Evolutionary conservation across 371 early-diverging fungal genomes (phyloP), one percentile per base, ranked within the genome.

Genomic region (Mortierella sp.): DNA sequence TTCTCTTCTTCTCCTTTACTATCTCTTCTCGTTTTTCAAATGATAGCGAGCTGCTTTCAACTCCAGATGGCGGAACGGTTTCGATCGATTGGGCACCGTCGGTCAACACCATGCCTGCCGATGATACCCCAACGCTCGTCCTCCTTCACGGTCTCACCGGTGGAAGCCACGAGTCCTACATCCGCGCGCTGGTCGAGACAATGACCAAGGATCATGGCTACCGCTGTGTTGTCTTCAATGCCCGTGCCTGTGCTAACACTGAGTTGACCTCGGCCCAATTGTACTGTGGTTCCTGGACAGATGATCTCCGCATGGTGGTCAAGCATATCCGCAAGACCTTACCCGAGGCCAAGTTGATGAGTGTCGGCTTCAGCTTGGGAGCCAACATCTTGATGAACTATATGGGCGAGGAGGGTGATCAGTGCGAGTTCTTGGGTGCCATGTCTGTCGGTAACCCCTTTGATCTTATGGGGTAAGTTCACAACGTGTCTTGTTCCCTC

Each of bases 361-460:
- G 91, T 8, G 88, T 94, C 69, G 98, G 98, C 3, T 98, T 93
- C 80, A 95, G 96, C 26, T 86, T 98, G 43, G 98, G 98, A 3
- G 91, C 97, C 26, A 98, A 98, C 80, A 88, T 98, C 43, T 75
- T 98, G 67, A 93, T 94, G 80, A 97, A 97, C 91, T 96, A 94
- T 69, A 91, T 95, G 39, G 98, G 98, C 16, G 96, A 97, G 85
- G 94, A 93, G 71, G 94, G 94, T 26, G 91, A 90, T 14, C 89
- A 90, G 16, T 93, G 93, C 47, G 93, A 93, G 26, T 90, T 98
- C 44, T 79, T 88, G 39, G 97, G 91, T 3, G 95, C 92, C 24
- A 87, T 94, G 40, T 93, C 95, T 2, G 93, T 98, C 34, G 93
- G 91, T 47, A 97, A 97, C 75, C 98, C 98, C 9, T 97, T 91